phyloP scores from a whole-genome alignment of 306 rosid genomes.

The Cucumis melo region DNA sequence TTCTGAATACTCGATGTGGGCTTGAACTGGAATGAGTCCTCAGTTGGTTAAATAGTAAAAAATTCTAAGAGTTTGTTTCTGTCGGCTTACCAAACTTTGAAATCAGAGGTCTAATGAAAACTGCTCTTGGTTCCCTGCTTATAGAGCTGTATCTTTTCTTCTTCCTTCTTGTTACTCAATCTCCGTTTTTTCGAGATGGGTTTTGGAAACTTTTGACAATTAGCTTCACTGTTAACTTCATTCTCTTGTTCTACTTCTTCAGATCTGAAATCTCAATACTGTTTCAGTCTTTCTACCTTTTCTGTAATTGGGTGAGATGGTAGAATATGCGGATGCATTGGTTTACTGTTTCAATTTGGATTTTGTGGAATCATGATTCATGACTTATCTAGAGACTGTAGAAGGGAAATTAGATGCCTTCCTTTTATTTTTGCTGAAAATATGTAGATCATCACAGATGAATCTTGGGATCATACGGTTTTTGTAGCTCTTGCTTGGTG shows the following conservation, averaged over 20 bases:
- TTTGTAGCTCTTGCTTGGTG: neutral
- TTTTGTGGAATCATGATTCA: neutral
- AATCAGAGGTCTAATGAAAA: neutral
- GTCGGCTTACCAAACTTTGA: neutral
- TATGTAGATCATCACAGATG: neutral
- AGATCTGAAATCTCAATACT: neutral
- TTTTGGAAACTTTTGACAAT: neutral
- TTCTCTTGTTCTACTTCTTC: neutral
- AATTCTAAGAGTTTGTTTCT: neutral
- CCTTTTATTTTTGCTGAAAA: neutral
- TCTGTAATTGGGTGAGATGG: neutral
- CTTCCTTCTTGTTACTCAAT: neutral
- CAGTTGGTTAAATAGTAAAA: conserved; percentile 2
- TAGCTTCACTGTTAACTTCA: neutral
- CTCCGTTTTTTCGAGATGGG: neutral
- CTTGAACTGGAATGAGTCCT: conserved; percentile 14
- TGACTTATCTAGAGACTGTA: neutral
- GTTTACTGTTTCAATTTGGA: neutral
- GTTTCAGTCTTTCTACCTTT: neutral
- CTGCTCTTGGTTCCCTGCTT: neutral
- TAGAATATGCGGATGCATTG: neutral
- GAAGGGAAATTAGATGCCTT: neutral
- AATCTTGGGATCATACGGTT: neutral
- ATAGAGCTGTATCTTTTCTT: neutral
- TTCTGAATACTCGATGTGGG: neutral